These are phyloP conservation scores for Penicillium sp. DNA, from an alignment of 2,329 filamentous ascomycete species.

Conservation along the genomic window DNA sequence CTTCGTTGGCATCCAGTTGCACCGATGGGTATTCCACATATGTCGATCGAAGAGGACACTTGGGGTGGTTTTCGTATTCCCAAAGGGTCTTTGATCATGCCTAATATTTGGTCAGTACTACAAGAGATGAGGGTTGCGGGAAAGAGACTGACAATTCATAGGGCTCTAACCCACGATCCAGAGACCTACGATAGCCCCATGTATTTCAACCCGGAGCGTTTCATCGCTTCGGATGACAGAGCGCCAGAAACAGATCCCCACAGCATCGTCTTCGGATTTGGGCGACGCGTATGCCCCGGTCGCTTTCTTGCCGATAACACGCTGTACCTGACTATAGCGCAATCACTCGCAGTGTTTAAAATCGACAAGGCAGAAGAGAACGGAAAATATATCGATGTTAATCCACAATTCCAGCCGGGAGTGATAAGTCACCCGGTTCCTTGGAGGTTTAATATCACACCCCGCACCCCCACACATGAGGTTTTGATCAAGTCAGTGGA, in stretches of 20 bases:
- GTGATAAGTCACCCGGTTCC: conserved; percentile 36
- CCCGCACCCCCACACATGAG: conserved; percentile 1
- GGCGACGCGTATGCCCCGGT: conserved; percentile 50
- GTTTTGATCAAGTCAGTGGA: conserved; percentile 5
- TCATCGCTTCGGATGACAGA: conserved; percentile 34
- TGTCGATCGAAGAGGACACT: conserved; percentile 29
- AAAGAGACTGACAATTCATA: conserved; percentile 20
- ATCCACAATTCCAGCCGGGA: conserved; percentile 41
- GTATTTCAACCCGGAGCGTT: conserved; percentile 51
- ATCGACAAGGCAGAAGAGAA: conserved; percentile 43
- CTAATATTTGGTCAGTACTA: conserved; percentile 42
- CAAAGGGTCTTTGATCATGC: conserved; percentile 33
- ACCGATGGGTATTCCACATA: conserved; percentile 38
- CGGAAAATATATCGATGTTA: conserved; percentile 43
- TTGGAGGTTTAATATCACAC: conserved; percentile 8
- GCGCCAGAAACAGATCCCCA: conserved; percentile 44
- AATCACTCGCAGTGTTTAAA: conserved; percentile 53
- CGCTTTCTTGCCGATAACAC: conserved; percentile 47
- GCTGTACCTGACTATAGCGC: conserved; percentile 48
- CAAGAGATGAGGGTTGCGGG: neutral
- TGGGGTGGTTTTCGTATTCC: conserved; percentile 35
- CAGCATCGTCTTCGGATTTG: conserved; percentile 40
- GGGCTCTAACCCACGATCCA: conserved; percentile 46
- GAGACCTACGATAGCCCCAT: conserved; percentile 40
- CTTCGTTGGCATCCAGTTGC: conserved; percentile 42